These are phyloP conservation scores for Schizosaccharomyces cryophilus DNA, from an alignment of 805 yeast species.

Conservation along the genomic window DNA sequence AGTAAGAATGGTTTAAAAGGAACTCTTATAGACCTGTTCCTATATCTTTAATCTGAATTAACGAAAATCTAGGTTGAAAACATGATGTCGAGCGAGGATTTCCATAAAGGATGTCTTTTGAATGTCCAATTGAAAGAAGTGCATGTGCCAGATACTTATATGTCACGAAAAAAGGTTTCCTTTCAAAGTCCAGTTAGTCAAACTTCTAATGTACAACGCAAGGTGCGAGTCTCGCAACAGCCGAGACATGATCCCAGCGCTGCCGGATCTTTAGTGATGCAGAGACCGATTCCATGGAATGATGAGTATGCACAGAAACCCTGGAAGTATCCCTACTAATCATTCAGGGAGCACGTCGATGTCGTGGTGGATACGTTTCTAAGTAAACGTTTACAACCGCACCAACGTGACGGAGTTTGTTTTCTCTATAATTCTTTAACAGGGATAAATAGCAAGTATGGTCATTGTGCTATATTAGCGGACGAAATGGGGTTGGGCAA, in stretches of 20 bases:
- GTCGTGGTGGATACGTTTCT: slow-evolving; percentile 18
- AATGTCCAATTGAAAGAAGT: neutral
- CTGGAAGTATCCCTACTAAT: neutral
- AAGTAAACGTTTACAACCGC: slow-evolving; percentile 33
- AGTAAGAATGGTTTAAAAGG: neutral
- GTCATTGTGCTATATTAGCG: slow-evolving; percentile 60
- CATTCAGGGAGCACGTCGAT: slow-evolving; percentile 6
- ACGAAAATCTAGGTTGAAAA: neutral
- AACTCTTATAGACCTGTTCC: neutral
- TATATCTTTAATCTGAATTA: neutral
- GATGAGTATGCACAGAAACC: neutral
- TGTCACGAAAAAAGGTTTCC: neutral
- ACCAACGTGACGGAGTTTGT: slow-evolving; percentile 62
- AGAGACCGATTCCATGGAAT: neutral
- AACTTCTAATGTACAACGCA: neutral
- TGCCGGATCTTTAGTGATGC: neutral
- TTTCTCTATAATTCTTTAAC: slow-evolving; percentile 65
- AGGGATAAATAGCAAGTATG: slow-evolving; percentile 31
- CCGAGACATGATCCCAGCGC: neutral
- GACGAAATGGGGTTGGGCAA: slow-evolving; percentile 96
- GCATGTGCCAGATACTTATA: neutral
- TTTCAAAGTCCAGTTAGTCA: neutral
- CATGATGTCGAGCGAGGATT: neutral
- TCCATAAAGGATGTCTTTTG: neutral
- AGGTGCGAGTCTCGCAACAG: neutral